These are phyloP conservation scores for Trebouxia gelatinosa DNA, from an alignment of 163 green algal genomes.

Conservation along the genomic window DNA sequence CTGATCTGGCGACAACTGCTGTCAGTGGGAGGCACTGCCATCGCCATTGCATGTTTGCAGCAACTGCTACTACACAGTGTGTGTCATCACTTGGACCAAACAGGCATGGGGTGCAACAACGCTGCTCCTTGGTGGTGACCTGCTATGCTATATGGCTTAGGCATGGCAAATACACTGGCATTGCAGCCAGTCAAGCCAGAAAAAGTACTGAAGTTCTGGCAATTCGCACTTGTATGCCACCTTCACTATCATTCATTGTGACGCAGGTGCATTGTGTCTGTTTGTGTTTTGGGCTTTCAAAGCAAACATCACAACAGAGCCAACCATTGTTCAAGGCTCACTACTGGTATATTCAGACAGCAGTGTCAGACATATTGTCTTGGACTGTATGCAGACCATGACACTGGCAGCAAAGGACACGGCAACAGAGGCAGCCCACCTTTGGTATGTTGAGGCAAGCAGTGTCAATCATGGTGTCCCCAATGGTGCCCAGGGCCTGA, in stretches of 20 bases:
- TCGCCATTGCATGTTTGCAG: too few species aligned
- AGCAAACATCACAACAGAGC: background rate
- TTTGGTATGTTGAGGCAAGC: constrained; percentile 70
- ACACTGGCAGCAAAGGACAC: background rate
- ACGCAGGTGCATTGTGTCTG: background rate
- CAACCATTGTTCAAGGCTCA: background rate
- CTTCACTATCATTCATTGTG: too few species aligned
- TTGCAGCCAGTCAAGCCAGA: too few species aligned
- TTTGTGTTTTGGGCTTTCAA: background rate
- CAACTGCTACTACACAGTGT: too few species aligned
- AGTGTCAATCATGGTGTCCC: constrained; percentile 73
- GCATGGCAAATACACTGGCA: too few species aligned
- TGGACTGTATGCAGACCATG: background rate
- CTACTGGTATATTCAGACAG: background rate
- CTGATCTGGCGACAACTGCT: background rate
- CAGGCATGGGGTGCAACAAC: background rate
- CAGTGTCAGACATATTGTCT: background rate
- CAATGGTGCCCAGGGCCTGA: constrained; percentile 39
- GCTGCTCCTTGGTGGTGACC: background rate
- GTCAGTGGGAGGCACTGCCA: too few species aligned
- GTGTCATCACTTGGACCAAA: too few species aligned
- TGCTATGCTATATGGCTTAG: too few species aligned
- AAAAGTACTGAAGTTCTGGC: too few species aligned
- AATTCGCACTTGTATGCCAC: too few species aligned
- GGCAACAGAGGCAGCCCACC: constrained; percentile 25